phyloP scores from a whole-genome alignment of 1,139 yeast genomes.

The Geotrichum cucujoidarum region DNA sequence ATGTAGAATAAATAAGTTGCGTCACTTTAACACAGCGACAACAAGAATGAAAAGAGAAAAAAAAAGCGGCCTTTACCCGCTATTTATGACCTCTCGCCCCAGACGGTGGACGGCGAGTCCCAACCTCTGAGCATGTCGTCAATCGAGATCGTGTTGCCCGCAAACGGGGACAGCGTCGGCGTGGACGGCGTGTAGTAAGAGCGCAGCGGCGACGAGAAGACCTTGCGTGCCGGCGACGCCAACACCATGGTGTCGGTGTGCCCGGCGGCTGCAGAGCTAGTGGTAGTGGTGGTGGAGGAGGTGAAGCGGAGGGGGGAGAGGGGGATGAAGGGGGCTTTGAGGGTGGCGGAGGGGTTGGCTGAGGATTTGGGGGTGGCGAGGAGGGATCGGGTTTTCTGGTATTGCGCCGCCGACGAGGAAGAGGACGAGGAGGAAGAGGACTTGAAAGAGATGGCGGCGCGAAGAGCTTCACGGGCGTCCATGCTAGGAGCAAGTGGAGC shows the following conservation, averaged over 20 bases:
- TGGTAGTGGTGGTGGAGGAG: background rate
- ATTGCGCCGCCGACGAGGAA: too few species aligned
- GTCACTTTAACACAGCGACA: too few species aligned
- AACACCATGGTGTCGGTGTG: too few species aligned
- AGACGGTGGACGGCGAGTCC: background rate
- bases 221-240: background rate
- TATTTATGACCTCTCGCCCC: background rate
- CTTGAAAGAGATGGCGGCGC: background rate
- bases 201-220: background rate
- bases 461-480: constrained; percentile 7
- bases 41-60: too few species aligned
- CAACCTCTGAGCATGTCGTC: background rate
- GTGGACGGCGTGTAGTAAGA: background rate
- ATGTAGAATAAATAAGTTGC: too few species aligned
- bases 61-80: too few species aligned
- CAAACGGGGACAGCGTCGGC: background rate
- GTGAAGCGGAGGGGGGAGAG: background rate
- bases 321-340: background rate
- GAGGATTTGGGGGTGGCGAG: background rate
- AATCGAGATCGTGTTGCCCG: background rate
- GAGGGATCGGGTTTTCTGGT: background rate
- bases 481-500: too few species aligned
- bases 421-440: background rate
- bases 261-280: too few species aligned
- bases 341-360: background rate